Conservation (phyloP, 2,329 filamentous ascomycete species). For the Calonectria pteridis region DNA sequence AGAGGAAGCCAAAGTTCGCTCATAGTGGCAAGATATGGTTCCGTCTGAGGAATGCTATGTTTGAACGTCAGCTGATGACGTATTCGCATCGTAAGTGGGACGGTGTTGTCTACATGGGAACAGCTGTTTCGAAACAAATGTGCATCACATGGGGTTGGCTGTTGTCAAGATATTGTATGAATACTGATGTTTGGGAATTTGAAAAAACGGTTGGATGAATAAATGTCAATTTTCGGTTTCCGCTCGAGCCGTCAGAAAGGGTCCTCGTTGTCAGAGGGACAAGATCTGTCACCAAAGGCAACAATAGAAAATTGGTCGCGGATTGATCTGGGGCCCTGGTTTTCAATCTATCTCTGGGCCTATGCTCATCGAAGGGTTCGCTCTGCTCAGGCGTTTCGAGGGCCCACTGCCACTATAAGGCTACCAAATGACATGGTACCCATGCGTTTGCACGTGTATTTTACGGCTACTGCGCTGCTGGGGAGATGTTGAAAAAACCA, state of each 20-base stretch:
- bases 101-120: neutral
- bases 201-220: neutral
- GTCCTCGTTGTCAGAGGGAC: neutral
- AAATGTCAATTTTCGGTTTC: neutral
- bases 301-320: neutral
- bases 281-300: neutral
- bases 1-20: constrained; percentile 58
- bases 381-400: neutral
- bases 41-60: neutral
- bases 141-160: neutral
- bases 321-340: neutral
- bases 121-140: neutral
- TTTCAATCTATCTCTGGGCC: neutral
- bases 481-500: neutral
- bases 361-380: neutral
- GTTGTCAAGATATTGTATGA: neutral
- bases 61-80: neutral
- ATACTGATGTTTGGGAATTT: neutral
- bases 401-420: neutral
- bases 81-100: neutral
- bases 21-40: constrained; percentile 40
- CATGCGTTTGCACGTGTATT: neutral
- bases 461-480: neutral
- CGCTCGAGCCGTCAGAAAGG: constrained; percentile 2
- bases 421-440: neutral